A percentile compares a stretch with the other conserved stretches of the same genome.
Evolutionary conservation across 2,329 filamentous ascomycete species (phyloP).

Genomic region (Fusarium nelsonii): DNA sequence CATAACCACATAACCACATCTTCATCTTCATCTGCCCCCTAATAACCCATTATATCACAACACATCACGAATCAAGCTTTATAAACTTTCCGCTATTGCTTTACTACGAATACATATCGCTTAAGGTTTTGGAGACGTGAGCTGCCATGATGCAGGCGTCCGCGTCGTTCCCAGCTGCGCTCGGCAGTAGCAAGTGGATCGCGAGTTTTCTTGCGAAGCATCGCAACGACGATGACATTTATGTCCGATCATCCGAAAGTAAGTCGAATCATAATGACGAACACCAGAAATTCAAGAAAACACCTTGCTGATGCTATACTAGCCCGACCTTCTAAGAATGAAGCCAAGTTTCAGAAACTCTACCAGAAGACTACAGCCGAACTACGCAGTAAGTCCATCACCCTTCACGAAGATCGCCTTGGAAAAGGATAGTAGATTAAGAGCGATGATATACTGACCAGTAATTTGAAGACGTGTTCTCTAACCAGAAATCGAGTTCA

Average conservation of each 20-base stretch:
- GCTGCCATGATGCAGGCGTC: constrained; percentile 21
- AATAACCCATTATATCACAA: neutral
- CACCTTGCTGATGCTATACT: neutral
- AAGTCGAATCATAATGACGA: neutral
- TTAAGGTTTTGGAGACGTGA: neutral
- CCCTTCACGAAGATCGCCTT: neutral
- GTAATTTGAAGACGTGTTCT: constrained; percentile 8
- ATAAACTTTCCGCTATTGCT: neutral
- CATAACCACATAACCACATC: neutral
- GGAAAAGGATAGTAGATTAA: neutral
- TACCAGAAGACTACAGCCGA: constrained; percentile 22
- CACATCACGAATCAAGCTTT: neutral
- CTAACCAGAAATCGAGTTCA: neutral
- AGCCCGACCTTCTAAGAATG: neutral
- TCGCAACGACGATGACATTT: neutral
- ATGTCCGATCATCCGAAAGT: neutral
- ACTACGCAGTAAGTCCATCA: constrained; percentile 18
- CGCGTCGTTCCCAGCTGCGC: constrained; percentile 21
- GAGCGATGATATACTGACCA: neutral
- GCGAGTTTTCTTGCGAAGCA: neutral
- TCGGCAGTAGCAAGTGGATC: constrained; percentile 26
- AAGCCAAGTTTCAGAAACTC: constrained; percentile 16
- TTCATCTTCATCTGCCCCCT: neutral
- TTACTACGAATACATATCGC: neutral
- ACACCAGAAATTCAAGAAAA: neutral